A percentile compares a stretch with the other conserved stretches of the same genome.
Conservation (phyloP, 768 basidiomycete species). For the Boletus subparvulus region DNA sequence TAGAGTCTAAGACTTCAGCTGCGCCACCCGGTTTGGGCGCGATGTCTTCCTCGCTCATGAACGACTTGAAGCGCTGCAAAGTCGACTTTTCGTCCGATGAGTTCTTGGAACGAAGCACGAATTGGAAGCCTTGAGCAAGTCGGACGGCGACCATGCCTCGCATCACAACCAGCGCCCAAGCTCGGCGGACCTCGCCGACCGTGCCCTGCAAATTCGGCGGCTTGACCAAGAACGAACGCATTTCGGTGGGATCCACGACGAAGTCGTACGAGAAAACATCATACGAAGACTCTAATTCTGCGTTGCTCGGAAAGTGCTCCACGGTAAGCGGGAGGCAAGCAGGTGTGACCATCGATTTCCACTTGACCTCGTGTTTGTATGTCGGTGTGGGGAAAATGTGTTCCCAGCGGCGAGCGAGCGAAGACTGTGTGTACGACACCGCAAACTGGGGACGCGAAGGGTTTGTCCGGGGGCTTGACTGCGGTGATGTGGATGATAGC, state of each 20-base stretch:
- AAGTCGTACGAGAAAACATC: slow-evolving; percentile 88
- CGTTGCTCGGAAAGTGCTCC: slow-evolving; percentile 77
- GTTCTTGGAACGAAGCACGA: slow-evolving; percentile 59
- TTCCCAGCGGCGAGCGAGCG: slow-evolving; percentile 87
- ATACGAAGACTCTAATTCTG: slow-evolving; percentile 74
- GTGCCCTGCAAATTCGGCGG: slow-evolving; percentile 50
- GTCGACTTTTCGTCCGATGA: slow-evolving; percentile 34
- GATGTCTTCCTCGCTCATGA: slow-evolving; percentile 53
- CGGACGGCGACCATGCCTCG: slow-evolving; percentile 92
- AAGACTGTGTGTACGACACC: slow-evolving; percentile 61
- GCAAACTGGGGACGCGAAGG: slow-evolving; percentile 63
- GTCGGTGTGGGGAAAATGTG: slow-evolving; percentile 74
- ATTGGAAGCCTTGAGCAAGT: slow-evolving; percentile 92
- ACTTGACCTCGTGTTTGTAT: slow-evolving; percentile 87
- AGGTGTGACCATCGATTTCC: slow-evolving; percentile 84
- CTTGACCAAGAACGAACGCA: slow-evolving; percentile 83
- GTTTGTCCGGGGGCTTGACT: slow-evolving; percentile 48
- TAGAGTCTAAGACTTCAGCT: slow-evolving; percentile 59
- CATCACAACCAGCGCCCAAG: slow-evolving; percentile 82
- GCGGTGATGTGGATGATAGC: slow-evolving; percentile 48
- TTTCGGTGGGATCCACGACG: slow-evolving; percentile 79
- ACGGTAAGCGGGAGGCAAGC: slow-evolving; percentile 88
- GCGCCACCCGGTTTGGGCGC: slow-evolving; percentile 60
- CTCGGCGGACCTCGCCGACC: slow-evolving; percentile 58
- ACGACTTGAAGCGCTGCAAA: slow-evolving; percentile 54